Conservation (phyloP, 2,329 filamentous ascomycete genomes). For the Arachnopeziza araneosa region DNA sequence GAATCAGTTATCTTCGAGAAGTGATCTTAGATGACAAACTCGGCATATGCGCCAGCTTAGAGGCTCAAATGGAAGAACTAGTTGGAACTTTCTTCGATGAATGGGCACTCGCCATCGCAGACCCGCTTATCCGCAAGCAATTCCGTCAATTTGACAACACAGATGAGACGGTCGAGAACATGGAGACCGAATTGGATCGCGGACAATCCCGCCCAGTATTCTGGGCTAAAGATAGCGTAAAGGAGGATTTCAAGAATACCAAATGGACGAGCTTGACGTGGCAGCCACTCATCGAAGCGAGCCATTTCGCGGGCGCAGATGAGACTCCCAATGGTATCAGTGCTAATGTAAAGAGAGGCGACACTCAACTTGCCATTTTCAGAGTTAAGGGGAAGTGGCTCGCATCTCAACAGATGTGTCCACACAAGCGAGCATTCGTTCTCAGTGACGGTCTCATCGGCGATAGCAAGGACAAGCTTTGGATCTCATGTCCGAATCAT, state of each 20-base stretch:
- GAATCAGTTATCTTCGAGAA: conserved; percentile 74
- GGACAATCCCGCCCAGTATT: conserved; percentile 68
- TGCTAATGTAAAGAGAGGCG: conserved; percentile 75
- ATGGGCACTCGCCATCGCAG: conserved; percentile 76
- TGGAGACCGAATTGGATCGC: conserved; percentile 68
- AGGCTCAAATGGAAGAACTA: conserved; percentile 81
- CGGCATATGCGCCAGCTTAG: conserved; percentile 76
- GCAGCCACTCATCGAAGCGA: conserved; percentile 71
- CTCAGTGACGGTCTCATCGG: conserved; percentile 81
- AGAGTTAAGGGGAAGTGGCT: conserved; percentile 76
- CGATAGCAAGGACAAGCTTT: conserved; percentile 55
- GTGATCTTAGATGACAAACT: conserved; percentile 83
- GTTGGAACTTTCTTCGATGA: conserved; percentile 85
- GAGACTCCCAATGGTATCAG: conserved; percentile 66
- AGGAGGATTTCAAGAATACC: conserved; percentile 65
- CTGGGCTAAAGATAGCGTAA: conserved; percentile 66
- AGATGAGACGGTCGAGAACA: conserved; percentile 58
- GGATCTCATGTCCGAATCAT: conserved; percentile 82
- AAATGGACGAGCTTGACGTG: conserved; percentile 64
- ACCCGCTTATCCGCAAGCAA: conserved; percentile 59
- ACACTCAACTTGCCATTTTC: conserved; percentile 86
- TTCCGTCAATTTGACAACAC: conserved; percentile 88
- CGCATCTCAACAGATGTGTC: conserved; percentile 90
- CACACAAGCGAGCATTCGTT: conserved; percentile 86
- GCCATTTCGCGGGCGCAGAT: conserved; percentile 60